Percentiles rank a stretch among this genome's conserved stretches.
These are phyloP conservation scores for Debaryomyces sp. DNA, from an alignment of 1,139 yeast genomes.

Conservation along the genomic window DNA sequence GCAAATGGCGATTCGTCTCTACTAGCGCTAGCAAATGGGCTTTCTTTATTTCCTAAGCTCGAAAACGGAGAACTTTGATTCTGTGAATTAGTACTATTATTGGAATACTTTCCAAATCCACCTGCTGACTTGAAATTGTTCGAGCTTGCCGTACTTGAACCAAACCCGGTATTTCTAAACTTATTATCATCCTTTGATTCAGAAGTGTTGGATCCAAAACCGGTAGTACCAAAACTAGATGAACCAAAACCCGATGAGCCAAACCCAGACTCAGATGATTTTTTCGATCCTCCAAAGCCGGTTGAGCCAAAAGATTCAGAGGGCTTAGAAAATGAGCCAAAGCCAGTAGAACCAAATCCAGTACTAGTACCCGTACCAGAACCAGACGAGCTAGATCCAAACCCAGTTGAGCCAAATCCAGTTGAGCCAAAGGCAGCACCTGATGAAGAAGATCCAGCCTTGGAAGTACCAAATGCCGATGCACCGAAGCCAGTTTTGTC, in stretches of 20 bases:
- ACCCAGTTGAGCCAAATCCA: constrained; percentile 13
- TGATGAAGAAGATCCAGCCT: background rate
- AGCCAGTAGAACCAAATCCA: constrained; percentile 17
- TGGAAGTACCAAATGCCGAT: background rate
- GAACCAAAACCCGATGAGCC: constrained; percentile 14
- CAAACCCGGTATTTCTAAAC: background rate
- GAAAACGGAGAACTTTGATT: constrained; percentile 6
- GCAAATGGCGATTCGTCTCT: constrained; percentile 12
- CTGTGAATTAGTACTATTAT: background rate
- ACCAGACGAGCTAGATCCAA: constrained; percentile 14
- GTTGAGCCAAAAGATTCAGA: background rate
- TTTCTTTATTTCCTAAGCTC: constrained; percentile 2
- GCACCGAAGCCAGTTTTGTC: background rate
- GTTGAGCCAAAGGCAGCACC: background rate
- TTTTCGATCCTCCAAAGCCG: constrained; percentile 8
- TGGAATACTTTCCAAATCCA: constrained; percentile 8
- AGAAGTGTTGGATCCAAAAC: constrained; percentile 19
- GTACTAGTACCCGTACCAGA: constrained; percentile 1
- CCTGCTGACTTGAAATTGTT: background rate
- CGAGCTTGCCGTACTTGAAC: background rate
- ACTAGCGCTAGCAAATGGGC: constrained; percentile 10
- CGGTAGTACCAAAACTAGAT: constrained; percentile 18
- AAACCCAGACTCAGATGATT: constrained; percentile 11
- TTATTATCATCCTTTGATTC: constrained; percentile 9
- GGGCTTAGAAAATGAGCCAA: constrained; percentile 7